Evolutionary conservation across 1,284 basidiomycete species (phyloP).

Genomic region (Cutaneotrichosporon mucoides): DNA sequence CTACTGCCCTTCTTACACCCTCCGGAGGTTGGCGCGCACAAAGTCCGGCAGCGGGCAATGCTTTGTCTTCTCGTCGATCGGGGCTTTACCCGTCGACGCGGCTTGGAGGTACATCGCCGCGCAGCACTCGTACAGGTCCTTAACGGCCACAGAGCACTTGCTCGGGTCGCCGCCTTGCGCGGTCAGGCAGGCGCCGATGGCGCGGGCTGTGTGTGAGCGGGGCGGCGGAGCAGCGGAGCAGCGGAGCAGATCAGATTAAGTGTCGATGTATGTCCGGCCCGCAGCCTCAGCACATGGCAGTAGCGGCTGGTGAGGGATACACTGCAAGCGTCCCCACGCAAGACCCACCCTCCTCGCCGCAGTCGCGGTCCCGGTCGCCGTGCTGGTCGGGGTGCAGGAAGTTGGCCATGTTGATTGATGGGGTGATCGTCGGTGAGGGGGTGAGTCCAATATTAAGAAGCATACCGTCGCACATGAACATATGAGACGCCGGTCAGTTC

Average conservation of each 20-base stretch:
- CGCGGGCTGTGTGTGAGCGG: constrained; percentile 30
- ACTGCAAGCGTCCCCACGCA: too few relatives aligned
- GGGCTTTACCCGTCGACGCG: constrained; percentile 20
- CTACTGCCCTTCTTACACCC: too few relatives aligned
- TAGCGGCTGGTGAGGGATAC: too few relatives aligned
- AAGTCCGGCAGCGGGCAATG: constrained; percentile 36
- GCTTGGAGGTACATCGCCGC: constrained; percentile 30
- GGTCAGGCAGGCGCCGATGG: constrained; percentile 39
- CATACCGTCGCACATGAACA: too few relatives aligned
- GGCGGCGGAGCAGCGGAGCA: too few relatives aligned
- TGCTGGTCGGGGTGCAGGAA: constrained; percentile 1
- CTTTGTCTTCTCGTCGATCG: constrained; percentile 19
- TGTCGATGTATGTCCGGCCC: too few relatives aligned
- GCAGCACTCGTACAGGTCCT: constrained; percentile 41
- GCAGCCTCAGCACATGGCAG: too few relatives aligned
- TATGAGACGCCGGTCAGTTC: too few relatives aligned
- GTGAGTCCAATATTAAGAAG: too few relatives aligned
- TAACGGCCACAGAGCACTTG: constrained; percentile 31
- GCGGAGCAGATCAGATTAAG: too few relatives aligned
- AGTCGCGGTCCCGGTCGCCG: neutral
- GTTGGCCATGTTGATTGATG: neutral
- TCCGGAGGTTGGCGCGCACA: constrained; percentile 12
- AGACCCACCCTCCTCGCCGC: neutral
- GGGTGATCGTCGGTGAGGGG: too few relatives aligned
- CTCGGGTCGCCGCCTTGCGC: constrained; percentile 34